Evolutionary conservation across 2,329 filamentous ascomycete genomes (phyloP).

Genomic region (Bimuria novae-zelandiae): DNA sequence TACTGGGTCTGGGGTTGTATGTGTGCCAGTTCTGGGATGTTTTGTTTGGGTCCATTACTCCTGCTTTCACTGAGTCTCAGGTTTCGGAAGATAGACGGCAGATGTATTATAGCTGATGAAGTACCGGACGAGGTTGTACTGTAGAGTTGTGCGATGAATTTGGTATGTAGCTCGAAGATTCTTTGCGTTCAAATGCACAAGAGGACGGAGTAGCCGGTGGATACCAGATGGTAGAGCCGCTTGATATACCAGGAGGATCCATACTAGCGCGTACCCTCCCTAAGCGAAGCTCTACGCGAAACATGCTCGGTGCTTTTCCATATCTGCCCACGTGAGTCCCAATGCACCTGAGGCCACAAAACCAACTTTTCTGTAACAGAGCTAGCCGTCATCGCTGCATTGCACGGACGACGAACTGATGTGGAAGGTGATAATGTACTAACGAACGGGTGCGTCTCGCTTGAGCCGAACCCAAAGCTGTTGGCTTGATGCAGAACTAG

Average conservation of each 20-base stretch:
- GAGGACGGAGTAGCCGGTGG: not conserved
- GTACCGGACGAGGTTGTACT: no score
- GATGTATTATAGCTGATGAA: no score
- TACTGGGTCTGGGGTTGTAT: not conserved
- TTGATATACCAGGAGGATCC: not conserved
- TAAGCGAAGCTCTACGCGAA: not conserved
- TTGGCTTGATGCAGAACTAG: not conserved
- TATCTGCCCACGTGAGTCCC: not conserved
- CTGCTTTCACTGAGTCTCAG: no score
- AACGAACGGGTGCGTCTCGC: not conserved
- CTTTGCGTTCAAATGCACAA: not conserved
- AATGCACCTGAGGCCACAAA: not conserved
- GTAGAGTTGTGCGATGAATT: no score
- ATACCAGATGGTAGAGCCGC: no score
- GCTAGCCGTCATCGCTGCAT: not conserved
- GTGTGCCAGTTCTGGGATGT: not conserved
- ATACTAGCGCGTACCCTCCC: not conserved
- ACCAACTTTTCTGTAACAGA: not conserved
- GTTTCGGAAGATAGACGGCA: no score
- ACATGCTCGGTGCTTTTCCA: no score
- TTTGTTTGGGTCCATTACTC: constrained; percentile 1
- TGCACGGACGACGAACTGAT: not conserved
- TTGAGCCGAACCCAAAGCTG: not conserved
- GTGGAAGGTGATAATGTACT: not conserved
- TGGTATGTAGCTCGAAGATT: no score